A percentile compares a stretch with the other conserved stretches of the same genome.
Evolutionary conservation across 345 rosid genomes (phyloP).

Genomic region (rapeseed (Brassica napus)): DNA sequence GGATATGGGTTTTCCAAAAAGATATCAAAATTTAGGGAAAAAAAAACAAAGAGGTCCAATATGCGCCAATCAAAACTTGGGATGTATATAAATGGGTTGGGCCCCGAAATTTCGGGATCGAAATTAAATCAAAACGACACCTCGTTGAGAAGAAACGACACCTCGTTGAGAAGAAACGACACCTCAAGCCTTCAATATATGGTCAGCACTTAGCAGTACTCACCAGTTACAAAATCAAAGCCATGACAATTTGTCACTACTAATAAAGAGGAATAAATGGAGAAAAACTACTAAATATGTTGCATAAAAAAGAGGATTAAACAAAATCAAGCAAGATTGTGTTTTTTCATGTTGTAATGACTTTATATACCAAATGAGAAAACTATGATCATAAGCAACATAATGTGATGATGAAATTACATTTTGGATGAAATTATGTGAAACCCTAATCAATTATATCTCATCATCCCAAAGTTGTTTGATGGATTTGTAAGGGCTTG

Average conservation of each 20-base stretch:
- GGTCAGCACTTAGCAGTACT: background rate
- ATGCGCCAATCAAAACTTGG: background rate
- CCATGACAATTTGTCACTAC: background rate
- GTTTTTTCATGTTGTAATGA: constrained; percentile 17
- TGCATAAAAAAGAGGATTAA: constrained; percentile 3
- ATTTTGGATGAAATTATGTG: constrained; percentile 4
- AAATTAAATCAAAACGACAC: background rate
- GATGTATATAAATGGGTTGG: background rate
- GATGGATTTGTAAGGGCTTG: constrained; percentile 73
- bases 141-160: no score
- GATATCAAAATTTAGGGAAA: background rate
- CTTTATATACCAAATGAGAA: constrained; percentile 29
- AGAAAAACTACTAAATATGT: background rate
- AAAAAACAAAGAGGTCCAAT: background rate
- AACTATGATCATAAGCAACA: constrained; percentile 8
- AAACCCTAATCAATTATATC: constrained; percentile 45
- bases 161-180: background rate
- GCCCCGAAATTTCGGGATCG: background rate
- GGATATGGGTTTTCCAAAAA: background rate
- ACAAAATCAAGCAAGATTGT: background rate
- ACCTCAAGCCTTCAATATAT: background rate
- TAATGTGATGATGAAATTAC: constrained; percentile 23
- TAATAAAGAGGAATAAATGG: background rate
- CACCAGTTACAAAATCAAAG: background rate
- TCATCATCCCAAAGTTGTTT: constrained; percentile 80